Evolutionary conservation across 148 eudicot genomes (phyloP), one percentile per base, ranked within the genome.

Genomic region (Bassia scoparia): DNA sequence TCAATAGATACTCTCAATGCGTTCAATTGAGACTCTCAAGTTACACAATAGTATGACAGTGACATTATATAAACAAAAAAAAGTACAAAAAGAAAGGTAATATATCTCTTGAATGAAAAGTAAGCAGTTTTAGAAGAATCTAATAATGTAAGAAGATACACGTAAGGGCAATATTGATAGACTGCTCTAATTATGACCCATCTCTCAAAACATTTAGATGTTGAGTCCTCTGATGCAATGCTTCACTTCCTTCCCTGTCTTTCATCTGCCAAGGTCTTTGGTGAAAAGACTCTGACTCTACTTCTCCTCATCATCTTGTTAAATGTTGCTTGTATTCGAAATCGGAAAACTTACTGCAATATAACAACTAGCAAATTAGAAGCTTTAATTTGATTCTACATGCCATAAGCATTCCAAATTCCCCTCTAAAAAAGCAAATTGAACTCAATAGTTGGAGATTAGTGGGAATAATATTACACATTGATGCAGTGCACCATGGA

Each of bases 141-240:
- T 17, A 24, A 61, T 37, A 76, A 41, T 23, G 55, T n/a, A 75
- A 73, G 60, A 75, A 53, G 72, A 67, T 77, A 89, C 98, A n/a
- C 61, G 98, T 95, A 75, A 95, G 96, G 11, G 87, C 80, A 66
- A 91, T 79, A 77, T 95, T 95, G 11, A 91, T 67, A 15, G 98
- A 91, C 61, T 95, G 97, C 76, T 95, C 98, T 16, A 89, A 0
- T 82, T 88, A 95, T 83, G 50, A 86, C 79, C 93, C 88, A 86
- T 67, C 76, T 84, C 82, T 86, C 90, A 69, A 75, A 79, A 53
- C 71, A 74, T 72, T 70, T 82, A 3, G 89, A 67, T 23, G 86
- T 68, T 52, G 93, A 77, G 66, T 77, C 77, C 50, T 77, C 85
- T 21, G 77, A 67, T 10, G 75, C 68, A 6, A 67, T 38, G 76